These are phyloP conservation scores for Aspergillus sp. DNA, from an alignment of 2,329 filamentous ascomycete species.

Conservation along the genomic window DNA sequence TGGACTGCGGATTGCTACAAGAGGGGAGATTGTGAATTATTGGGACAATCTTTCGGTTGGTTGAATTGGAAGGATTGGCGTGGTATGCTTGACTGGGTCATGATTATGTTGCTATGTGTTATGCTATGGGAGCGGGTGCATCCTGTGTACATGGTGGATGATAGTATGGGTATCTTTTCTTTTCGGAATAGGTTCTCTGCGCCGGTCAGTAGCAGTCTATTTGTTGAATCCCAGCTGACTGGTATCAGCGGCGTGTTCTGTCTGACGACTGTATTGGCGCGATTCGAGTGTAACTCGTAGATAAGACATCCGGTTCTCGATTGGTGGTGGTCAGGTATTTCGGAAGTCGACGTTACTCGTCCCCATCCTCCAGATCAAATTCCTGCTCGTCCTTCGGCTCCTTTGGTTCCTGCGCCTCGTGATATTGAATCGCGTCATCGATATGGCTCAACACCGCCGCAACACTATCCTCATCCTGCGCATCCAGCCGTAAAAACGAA, in stretches of 20 bases:
- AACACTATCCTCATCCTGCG: conserved; percentile 86
- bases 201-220: background rate
- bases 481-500: conserved; percentile 83
- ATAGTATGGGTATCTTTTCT: no score
- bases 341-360: conserved; percentile 30
- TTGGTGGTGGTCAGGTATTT: background rate
- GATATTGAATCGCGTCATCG: conserved; percentile 87
- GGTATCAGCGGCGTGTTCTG: background rate
- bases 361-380: conserved; percentile 41
- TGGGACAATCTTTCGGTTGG: no score
- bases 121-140: background rate
- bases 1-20: no score
- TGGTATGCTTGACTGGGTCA: background rate
- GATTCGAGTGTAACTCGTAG: background rate
- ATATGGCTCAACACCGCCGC: conserved; percentile 80
- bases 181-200: no score
- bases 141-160: background rate
- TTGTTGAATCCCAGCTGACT: background rate
- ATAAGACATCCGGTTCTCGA: no score
- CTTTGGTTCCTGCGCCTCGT: conserved; percentile 85
- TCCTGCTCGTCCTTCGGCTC: conserved; percentile 66
- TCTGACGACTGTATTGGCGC: background rate
- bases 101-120: background rate
- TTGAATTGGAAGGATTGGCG: background rate
- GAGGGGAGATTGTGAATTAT: no score